Conservation (phyloP, 139 green algal species). For the Chlorella sp. region DNA sequence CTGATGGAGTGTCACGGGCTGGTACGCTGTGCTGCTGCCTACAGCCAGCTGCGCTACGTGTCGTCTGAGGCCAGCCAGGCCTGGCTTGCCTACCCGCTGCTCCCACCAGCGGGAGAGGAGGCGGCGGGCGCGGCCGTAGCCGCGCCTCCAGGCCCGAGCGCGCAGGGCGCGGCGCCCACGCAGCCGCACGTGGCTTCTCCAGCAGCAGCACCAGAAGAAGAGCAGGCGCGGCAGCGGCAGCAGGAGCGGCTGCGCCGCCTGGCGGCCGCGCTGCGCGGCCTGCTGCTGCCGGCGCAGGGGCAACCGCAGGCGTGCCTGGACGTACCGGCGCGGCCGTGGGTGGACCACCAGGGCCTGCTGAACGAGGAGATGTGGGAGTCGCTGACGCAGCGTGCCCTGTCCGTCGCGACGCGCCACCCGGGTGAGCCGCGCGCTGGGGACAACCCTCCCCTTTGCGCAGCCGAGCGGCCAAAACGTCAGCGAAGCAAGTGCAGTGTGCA, state of each 20-base stretch:
- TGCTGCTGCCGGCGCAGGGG: constrained; percentile 5
- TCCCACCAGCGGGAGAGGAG: not conserved
- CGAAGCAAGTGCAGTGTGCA: too few species aligned
- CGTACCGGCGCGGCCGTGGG: constrained; percentile 31
- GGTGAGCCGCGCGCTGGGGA: too few species aligned
- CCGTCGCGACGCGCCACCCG: constrained; percentile 7
- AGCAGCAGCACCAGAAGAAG: not conserved
- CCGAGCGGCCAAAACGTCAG: too few species aligned
- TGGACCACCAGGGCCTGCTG: constrained; percentile 25
- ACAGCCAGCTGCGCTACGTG: not conserved
- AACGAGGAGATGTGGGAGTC: constrained; percentile 20
- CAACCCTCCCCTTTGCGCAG: too few species aligned
- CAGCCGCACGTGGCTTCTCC: too few species aligned
- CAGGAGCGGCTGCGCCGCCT: not conserved
- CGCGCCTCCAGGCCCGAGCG: not conserved
- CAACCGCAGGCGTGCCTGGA: constrained; percentile 27
- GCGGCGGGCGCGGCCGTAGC: not conserved
- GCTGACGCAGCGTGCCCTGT: not conserved
- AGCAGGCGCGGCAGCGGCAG: constrained; percentile 1
- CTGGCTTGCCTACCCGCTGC: constrained; percentile 21
- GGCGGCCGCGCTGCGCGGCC: not conserved
- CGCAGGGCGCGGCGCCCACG: not conserved
- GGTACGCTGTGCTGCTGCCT: not conserved
- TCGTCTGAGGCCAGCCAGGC: constrained; percentile 6
- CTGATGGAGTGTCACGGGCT: constrained; percentile 21